Conservation (phyloP, 179 eudicot species). For the Carnegiea gigantea region DNA sequence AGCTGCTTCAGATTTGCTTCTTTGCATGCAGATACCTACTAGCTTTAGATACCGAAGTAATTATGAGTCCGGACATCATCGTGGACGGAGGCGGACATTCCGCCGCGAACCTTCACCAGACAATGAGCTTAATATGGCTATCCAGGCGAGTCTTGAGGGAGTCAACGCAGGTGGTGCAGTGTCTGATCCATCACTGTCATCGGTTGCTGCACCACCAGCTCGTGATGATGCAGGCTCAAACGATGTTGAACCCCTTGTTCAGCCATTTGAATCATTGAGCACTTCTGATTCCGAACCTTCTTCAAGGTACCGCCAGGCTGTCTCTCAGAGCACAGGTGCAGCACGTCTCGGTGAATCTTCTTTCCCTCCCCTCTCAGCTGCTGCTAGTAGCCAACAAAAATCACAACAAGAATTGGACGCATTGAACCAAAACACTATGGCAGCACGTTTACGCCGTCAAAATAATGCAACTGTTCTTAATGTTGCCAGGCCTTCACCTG, state of each 20-base stretch:
- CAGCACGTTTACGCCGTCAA: slow-evolving; percentile 61
- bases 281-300: slow-evolving; percentile 60
- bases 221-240: slow-evolving; percentile 32
- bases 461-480: slow-evolving; percentile 37
- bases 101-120: slow-evolving; percentile 61
- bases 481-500: slow-evolving; percentile 49
- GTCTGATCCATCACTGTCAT: slow-evolving; percentile 36
- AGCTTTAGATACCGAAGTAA: slow-evolving; percentile 78
- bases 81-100: slow-evolving; percentile 68
- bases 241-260: slow-evolving; percentile 50
- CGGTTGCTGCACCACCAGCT: slow-evolving; percentile 32
- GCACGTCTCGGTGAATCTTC: slow-evolving; percentile 60
- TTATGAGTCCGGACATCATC: slow-evolving; percentile 65
- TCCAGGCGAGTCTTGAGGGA: slow-evolving; percentile 69
- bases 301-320: slow-evolving; percentile 81
- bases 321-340: slow-evolving; percentile 53
- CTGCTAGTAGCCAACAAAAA: slow-evolving; percentile 53
- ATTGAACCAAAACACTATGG: slow-evolving; percentile 58
- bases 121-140: slow-evolving; percentile 58
- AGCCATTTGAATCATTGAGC: slow-evolving; percentile 60
- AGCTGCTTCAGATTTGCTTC: slow-evolving; percentile 11
- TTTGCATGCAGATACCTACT: slow-evolving; percentile 67
- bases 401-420: slow-evolving; percentile 43
- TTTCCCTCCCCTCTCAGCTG: slow-evolving; percentile 77
- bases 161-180: slow-evolving; percentile 33